Base-by-base conservation (phyloP, 2,329 filamentous ascomycete species). In the Sporothrix brunneoviolacea region DNA sequence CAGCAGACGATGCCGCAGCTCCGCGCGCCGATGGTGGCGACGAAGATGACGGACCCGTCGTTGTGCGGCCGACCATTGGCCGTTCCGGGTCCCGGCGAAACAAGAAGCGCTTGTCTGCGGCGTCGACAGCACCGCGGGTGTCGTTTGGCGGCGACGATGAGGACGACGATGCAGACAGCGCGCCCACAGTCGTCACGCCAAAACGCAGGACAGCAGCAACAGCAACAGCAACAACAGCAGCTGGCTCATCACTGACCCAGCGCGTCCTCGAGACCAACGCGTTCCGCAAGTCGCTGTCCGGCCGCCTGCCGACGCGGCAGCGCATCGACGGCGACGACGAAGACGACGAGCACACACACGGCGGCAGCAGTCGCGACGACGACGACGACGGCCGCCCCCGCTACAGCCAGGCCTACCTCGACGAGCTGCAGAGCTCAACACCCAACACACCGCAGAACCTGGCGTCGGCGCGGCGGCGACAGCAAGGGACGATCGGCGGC, bases 341-440 rank as follows among this genome's bases (percentile, higher is more conserved):
- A 8, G 49, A 50, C 19, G 39, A 48, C 3, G 82, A 86, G 24
- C 10, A 18, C 3, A 13, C 18, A 10, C 4, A 5, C 12, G 81
- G 84, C n/a, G 83, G 84, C 45, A 35, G 9, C 19, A n/a, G 68
- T 10, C 28, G 16, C n/a, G 28, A 39, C 32, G 39, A 55, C 22
- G 37, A 48, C 13, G 82, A 87, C 13, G 81, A 85, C 15, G 83
- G 84, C 46, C 74, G 85, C 33, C 90, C 89, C 0, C 85, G 72
- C 52, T 97, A 98, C 65, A 94, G 79, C 70, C 87, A 86, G 61
- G 88, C 94, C 59, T 88, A 91, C 57, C 74, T 98, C 18, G 83
- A 87, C 30, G 88, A 95, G 64, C 75, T 98, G 13, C 88, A 89
- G 55, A 86, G 83, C 53, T 90, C 88, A 12, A 96, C 91, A 0